A percentile compares a stretch with the other conserved stretches of the same genome.
Conservation (phyloP, 164 flowering plant genomes). For the Hamamelis virginiana region DNA sequence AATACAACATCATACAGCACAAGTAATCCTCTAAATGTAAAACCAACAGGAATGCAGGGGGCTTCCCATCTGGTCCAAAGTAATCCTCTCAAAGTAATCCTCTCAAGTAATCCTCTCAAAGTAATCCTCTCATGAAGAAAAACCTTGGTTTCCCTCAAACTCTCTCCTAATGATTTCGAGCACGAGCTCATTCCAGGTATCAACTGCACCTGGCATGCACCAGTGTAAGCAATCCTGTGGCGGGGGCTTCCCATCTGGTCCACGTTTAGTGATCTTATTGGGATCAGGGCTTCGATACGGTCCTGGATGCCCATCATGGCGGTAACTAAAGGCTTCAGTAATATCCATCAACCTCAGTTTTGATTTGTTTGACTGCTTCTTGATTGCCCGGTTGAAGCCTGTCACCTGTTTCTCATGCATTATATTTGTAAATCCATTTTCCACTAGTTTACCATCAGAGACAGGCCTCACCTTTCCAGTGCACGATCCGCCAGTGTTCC, state of each 20-base stretch:
- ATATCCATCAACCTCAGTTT: slow-evolving; percentile 81
- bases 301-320: slow-evolving; percentile 96
- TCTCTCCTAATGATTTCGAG: slow-evolving; percentile 74
- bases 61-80: no score
- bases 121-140: slow-evolving; percentile 26
- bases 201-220: slow-evolving; percentile 99
- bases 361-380: slow-evolving; percentile 51
- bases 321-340: slow-evolving; percentile 64
- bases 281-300: slow-evolving; percentile 89
- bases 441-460: slow-evolving; percentile 47
- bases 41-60: no score
- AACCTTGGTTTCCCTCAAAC: slow-evolving; percentile 25
- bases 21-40: no score
- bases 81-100: no score
- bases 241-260: slow-evolving; percentile 85
- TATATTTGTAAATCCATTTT: slow-evolving; percentile 67
- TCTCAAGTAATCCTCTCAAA: no score
- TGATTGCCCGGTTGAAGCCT: slow-evolving; percentile 61
- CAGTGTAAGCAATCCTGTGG: slow-evolving; percentile 99
- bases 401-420: slow-evolving; percentile 81
- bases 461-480: slow-evolving; percentile 79
- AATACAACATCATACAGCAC: no score
- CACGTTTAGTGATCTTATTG: slow-evolving; percentile 76
- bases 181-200: slow-evolving; percentile 94
- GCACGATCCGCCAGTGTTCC: slow-evolving; percentile 99